Conservation (phyloP, 768 basidiomycete genomes). For the Lactarius trivialis region DNA sequence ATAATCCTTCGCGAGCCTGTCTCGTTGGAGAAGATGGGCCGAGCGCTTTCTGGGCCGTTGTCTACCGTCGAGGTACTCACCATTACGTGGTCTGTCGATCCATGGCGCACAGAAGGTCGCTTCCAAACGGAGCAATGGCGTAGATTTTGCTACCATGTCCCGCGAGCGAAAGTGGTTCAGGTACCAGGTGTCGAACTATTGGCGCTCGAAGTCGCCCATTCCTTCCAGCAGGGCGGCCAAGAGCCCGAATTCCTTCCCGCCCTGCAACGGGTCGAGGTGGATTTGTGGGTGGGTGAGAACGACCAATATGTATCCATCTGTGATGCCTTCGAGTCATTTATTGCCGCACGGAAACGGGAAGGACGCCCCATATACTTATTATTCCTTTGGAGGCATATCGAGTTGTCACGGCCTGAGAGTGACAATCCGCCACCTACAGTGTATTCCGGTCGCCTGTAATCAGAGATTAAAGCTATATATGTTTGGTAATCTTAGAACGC, state of each 20-base stretch:
- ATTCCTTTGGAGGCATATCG: too few species aligned
- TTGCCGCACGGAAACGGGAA: not conserved
- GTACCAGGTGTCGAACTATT: not conserved
- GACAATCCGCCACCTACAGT: too few species aligned
- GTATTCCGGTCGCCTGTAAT: too few species aligned
- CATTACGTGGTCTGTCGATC: not conserved
- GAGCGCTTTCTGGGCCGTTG: not conserved
- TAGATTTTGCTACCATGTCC: not conserved
- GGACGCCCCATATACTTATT: not conserved
- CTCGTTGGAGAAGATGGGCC: not conserved
- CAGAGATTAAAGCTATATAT: too few species aligned
- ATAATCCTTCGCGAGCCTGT: not conserved
- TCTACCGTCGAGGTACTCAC: not conserved
- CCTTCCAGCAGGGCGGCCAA: not conserved
- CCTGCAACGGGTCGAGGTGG: not conserved
- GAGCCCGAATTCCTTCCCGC: not conserved
- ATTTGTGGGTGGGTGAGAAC: not conserved
- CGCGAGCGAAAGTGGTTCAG: not conserved
- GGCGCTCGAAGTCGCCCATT: not conserved
- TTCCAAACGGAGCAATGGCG: not conserved
- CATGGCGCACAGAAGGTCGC: too few species aligned
- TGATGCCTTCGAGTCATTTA: not conserved
- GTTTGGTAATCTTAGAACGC: too few species aligned
- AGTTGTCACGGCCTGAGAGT: too few species aligned
- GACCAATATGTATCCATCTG: not conserved